Base-by-base conservation (phyloP, 2,329 filamentous ascomycete species). In the Aspergillus alliaceus region DNA sequence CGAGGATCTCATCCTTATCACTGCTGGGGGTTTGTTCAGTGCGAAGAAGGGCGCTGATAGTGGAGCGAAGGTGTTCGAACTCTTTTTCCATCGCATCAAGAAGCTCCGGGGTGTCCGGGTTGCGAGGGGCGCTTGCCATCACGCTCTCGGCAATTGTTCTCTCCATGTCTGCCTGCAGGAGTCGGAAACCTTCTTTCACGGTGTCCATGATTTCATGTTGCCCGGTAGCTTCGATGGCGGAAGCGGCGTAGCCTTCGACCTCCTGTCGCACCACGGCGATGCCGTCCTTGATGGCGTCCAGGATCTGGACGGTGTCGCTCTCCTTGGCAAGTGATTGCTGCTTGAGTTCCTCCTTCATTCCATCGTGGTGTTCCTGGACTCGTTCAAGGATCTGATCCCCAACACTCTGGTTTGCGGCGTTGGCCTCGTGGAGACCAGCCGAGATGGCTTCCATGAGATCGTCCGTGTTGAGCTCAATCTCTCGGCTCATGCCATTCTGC, bases 221-320 rank as follows among this genome's bases (percentile, higher is more conserved):
- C 20, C 84, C 85, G 1, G 86, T 82, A 1, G 85, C 82, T 58
- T 89, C 89, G 15, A 86, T 82, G 7, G 87, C 85, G 47, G 86
- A 86, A 66, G 93, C 87, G 57, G 95, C 86, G 63, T 96, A 96
- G 42, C 80, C 80, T 69, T 96, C 91, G 54, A 98, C 90, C 57
- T 96, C 90, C 12, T 80, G 77, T 11, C 91, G 87, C 6, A 98
- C 83, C 63, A 85, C 88, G 64, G 96, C 91, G 14, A 96, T 82
- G 0, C 92, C 92, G 69, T 96, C 91, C 64, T 91, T 93, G 42
- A 96, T 88, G 1, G 91, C 90, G 71, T 95, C 90, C 4, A 97
- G 80, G 12, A 96, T 87, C 71, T 96, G 91, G 72, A 96, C 92
- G 0, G 91, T 93, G 69, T 95, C 91, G 57, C 87, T 84, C 39